Base-by-base conservation (phyloP, 768 basidiomycete species). In the Sporobolomyces roseus region DNA sequence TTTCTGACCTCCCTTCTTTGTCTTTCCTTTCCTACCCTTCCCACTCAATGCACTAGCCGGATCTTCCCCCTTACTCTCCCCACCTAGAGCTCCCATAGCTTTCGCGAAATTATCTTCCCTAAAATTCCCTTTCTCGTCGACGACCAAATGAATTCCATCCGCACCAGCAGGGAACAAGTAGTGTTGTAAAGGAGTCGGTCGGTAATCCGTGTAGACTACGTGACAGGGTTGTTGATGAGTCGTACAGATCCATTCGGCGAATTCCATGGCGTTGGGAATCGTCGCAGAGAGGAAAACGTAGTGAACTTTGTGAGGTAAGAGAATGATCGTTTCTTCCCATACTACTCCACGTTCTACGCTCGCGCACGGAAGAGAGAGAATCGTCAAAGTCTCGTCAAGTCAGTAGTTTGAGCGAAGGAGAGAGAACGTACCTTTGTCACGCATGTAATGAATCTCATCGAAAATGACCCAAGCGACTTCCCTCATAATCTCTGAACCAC, bases 391-490 rank as follows among this genome's bases (percentile, higher is more conserved):
- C n/a, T n/a, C n/a, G 51, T 41, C 23, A 27, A 19, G 27, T 17
- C 19, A 35, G 52, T 27, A 48, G 12, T 16, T 17, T 43, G 32
- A 46, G 48, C 9, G 25, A 14, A 7, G 36, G 45, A 23, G 45
- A 46, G 21, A 13, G 21, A 23, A 63, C 77, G 45, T 16, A 81
- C 81, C 81, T 76, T 92, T 92, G 82, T 98, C 96, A 68, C 96
- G 88, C 96, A 98, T 99, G 80, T 98, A 99, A 78, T 99, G 96
- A 69, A 99, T 96, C 80, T 99, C 96, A 77, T 99, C 96, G 78
- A 98, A 99, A 72, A 99, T 86, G 64, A 98, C 94, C 96, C 96
- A 99, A 1, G 93, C 93, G n/a, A 99, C 94, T 81, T 99, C 96
- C 64, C 96, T 90, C 89, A 98, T 93, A 73, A 99, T 88, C 81